Evolutionary conservation across 371 early-diverging fungal species (phyloP), one percentile per base, ranked within the genome.

Genomic region (Mortierella sp.): DNA sequence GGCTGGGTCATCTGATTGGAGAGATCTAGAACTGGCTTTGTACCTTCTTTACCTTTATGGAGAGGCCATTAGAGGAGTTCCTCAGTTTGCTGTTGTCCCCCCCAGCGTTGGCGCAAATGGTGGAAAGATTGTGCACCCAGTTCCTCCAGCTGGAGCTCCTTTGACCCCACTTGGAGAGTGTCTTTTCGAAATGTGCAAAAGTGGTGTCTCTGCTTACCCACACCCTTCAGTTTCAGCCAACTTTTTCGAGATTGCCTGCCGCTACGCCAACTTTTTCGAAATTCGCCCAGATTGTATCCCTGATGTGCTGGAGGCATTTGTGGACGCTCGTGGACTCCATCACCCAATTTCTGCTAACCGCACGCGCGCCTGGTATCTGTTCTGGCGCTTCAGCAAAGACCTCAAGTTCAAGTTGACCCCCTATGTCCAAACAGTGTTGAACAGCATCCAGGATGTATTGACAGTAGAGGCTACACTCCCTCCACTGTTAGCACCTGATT

Each of bases 281-380:
- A 74, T 84, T 49, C 84, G 89, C 15, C 89, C 91, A 7, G 90
- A 93, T 26, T 89, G 86, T 64, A 85, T 95, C 23, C 93, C 93
- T 13, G 85, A 87, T 29, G 93, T 89, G 5, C 76, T 96, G 60
- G 88, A 88, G 37, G 87, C 94, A 0, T 95, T 96, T 86, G 90
- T 94, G 5, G 95, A 93, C 62, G 65, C 85, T 6, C 87, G 91
- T 15, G 98, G 97, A 31, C 81, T 97, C 31, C 96, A 94, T 58
- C 90, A 96, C 68, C 86, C 91, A 1, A 82, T 87, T 53, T 83
- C 83, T 42, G 86, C 89, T 17, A 92, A 96, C 57, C 92, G 97
- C 45, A 85, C 90, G 1, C 86, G 98, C 31, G 90, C 93, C 34
- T 95, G 95, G 93, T 97, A 98, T 77, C 85, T 97, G 43, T 94